Evolutionary conservation across 2,329 filamentous ascomycete species (phyloP), one percentile per base, ranked within the genome.

Genomic region (Byssothecium circinans): DNA sequence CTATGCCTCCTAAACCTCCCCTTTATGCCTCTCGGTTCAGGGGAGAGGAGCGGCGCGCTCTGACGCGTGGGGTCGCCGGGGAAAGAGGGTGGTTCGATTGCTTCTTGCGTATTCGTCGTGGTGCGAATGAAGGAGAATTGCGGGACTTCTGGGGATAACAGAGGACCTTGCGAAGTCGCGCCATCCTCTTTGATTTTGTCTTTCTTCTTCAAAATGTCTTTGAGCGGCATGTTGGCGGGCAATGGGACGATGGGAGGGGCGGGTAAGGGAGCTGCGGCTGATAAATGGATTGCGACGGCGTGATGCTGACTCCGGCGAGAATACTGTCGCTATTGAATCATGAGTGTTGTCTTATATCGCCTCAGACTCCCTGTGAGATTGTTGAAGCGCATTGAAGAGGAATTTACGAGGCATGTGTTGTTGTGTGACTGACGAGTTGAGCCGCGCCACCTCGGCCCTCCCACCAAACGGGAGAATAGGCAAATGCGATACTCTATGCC

Each of bases 51-150:
- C 10, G 58, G 60, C 32, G 50, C 38, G 54, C 51, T 52, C 54
- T 63, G 54, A 60, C 64, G 60, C 54, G 56, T 60, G 22, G 60
- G 62, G 40, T 64, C 78, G 47, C 75, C 76, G 12, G 73, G 72
- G 57, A 78, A 79, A 43, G 68, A 67, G 6, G 90, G 87, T 10
- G 89, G 88, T 46, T 83, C 78, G 67, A 96, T 89, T 56, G 87
- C 76, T 69, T 96, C 90, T 67, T 91, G 82, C 1, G 86, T 84
- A 56, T 84, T 74, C 1, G 91, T 96, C 65, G 95, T 92, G 56
- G 89, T 87, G 52, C 91, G 86, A 64, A 94, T 80, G 74, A 96
- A 90, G 54, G 81, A 89, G 75, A 96, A 90, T 58, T 88, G 84
- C 45, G 64, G 64, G n/a, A 68, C 61, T 23, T 65, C 58, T 19